These are phyloP conservation scores for Fusarium chlamydosporum DNA, from an alignment of 2,329 filamentous ascomycete species.

Conservation along the genomic window DNA sequence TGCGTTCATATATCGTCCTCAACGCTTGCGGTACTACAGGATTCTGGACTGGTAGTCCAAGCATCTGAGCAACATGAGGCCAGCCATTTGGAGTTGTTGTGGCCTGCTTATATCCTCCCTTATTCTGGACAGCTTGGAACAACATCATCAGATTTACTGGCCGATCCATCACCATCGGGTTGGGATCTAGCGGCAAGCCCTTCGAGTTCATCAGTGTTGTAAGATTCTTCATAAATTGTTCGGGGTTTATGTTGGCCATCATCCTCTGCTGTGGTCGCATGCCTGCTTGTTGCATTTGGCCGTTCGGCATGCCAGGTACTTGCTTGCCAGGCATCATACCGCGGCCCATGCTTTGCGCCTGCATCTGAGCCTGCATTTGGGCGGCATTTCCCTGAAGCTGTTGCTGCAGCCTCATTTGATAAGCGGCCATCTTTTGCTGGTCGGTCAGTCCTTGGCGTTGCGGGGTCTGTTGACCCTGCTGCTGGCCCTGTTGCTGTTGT, in stretches of 20 bases:
- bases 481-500: slow-evolving; percentile 58
- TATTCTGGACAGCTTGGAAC: slow-evolving; percentile 80
- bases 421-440: slow-evolving; percentile 80
- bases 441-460: slow-evolving; percentile 63
- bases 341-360: slow-evolving; percentile 60
- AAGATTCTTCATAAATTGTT: slow-evolving; percentile 82
- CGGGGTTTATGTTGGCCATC: slow-evolving; percentile 66
- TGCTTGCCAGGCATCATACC: slow-evolving; percentile 69
- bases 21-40: slow-evolving; percentile 78
- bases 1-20: slow-evolving; percentile 80
- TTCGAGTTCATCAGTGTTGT: slow-evolving; percentile 82
- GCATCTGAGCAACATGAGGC: slow-evolving; percentile 76
- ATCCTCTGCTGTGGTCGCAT: slow-evolving; percentile 66
- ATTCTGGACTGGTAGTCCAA: slow-evolving; percentile 74
- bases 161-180: slow-evolving; percentile 80
- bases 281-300: slow-evolving; percentile 66
- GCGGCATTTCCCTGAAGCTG: slow-evolving; percentile 74
- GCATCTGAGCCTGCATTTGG: slow-evolving; percentile 67
- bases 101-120: slow-evolving; percentile 83
- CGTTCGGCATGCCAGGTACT: slow-evolving; percentile 66
- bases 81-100: slow-evolving; percentile 79
- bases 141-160: slow-evolving; percentile 81
- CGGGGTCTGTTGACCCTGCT: slow-evolving; percentile 53
- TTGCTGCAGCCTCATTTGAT: slow-evolving; percentile 87
- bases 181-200: slow-evolving; percentile 79